phyloP scores from a whole-genome alignment of 1,284 basidiomycete species.

The Ganoderma lingzhi region DNA sequence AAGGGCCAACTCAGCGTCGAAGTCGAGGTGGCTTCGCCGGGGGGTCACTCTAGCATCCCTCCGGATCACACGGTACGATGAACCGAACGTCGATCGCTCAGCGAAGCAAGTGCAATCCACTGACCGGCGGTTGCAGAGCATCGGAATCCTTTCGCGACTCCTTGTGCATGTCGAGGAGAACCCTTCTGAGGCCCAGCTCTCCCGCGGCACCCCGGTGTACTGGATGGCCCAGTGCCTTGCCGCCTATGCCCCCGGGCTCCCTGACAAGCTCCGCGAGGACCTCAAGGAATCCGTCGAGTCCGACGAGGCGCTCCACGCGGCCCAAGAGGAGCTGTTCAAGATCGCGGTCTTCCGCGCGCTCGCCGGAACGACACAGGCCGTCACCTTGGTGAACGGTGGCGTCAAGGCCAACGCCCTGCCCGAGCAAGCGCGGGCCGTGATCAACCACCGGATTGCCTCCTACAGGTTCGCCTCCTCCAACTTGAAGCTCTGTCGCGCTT shows the following conservation, averaged over 20 bases:
- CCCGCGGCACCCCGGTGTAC: constrained; percentile 55
- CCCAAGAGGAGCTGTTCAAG: constrained; percentile 49
- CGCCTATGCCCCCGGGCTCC: constrained; percentile 54
- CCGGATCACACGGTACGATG: constrained; percentile 58
- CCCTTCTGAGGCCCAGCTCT: constrained; percentile 49
- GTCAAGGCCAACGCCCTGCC: constrained; percentile 71
- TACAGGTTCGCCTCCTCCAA: constrained; percentile 43
- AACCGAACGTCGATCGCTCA: background rate
- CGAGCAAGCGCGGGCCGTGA: constrained; percentile 57
- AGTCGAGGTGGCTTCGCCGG: constrained; percentile 61
- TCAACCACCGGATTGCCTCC: constrained; percentile 64
- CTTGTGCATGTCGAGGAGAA: constrained; percentile 60
- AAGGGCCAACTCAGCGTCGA: constrained; percentile 71
- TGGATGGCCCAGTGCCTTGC: constrained; percentile 52
- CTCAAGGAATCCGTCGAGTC: constrained; percentile 48
- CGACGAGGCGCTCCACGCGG: constrained; percentile 50
- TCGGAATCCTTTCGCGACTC: constrained; percentile 62
- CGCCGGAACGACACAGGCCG: constrained; percentile 66
- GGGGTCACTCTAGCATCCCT: constrained; percentile 74
- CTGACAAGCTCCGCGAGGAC: constrained; percentile 45
- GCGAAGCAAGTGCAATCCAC: background rate
- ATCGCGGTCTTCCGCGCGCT: constrained; percentile 42
- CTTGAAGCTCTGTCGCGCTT: background rate
- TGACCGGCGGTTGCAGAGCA: constrained; percentile 45
- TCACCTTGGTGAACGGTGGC: constrained; percentile 65